Percentiles rank a stretch among this genome's conserved stretches.
Conservation (phyloP, 805 yeast genomes). For the Komagataella phaffii region DNA sequence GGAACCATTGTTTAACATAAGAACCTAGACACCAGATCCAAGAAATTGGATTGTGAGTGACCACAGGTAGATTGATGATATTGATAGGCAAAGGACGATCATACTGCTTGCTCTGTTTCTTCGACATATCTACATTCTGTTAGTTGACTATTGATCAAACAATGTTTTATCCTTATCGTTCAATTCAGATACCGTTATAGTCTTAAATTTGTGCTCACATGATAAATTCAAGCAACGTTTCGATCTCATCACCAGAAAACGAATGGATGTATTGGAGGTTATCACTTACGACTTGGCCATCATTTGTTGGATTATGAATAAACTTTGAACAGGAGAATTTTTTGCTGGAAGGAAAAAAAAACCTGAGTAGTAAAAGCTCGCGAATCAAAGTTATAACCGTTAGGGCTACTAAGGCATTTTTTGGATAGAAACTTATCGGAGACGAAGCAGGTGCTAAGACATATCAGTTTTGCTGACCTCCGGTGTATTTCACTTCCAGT, state of each 20-base stretch:
- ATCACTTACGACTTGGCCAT: background rate
- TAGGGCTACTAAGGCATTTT: background rate
- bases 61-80: constrained; percentile 20
- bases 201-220: constrained; percentile 16
- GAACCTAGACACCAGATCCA: constrained; percentile 23
- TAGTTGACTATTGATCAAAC: background rate
- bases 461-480: background rate
- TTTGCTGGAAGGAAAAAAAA: background rate
- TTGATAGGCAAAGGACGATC: constrained; percentile 26
- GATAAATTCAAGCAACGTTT: constrained; percentile 10
- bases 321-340: background rate
- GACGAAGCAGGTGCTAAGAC: background rate
- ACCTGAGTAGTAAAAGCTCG: background rate
- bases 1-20: constrained; percentile 7
- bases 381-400: background rate
- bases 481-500: background rate
- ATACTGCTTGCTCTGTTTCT: constrained; percentile 4
- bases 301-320: background rate
- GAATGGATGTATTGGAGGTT: background rate
- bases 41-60: constrained; percentile 32
- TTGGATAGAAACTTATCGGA: background rate
- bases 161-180: constrained; percentile 1
- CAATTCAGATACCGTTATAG: constrained; percentile 25
- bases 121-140: background rate
- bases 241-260: background rate